A percentile compares a stretch with the other conserved stretches of the same genome.
Evolutionary conservation across 225 moss, liverwort and hornwort species (phyloP).

Genomic region (Straminergon stramineum): DNA sequence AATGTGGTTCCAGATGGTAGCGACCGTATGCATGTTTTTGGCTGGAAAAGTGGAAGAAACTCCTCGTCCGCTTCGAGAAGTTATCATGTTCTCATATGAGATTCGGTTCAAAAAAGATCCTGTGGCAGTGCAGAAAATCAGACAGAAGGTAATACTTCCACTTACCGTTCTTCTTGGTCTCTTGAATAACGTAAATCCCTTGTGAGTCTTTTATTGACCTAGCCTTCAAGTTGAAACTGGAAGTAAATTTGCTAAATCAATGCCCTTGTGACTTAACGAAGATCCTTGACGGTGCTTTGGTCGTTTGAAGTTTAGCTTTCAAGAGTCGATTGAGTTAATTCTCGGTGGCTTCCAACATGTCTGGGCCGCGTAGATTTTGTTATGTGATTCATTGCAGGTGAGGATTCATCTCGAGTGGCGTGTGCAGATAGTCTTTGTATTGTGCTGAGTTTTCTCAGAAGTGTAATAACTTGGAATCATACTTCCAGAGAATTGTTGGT

Average conservation of each 20-base stretch:
- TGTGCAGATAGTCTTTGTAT: not conserved
- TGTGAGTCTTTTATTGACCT: not conserved
- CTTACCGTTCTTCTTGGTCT: not conserved
- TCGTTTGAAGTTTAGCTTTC: not conserved
- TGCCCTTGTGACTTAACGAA: not conserved
- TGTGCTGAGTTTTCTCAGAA: not conserved
- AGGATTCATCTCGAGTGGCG: not conserved
- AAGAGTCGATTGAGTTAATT: not conserved
- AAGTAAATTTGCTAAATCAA: not conserved
- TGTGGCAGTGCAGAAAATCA: slow-evolving; percentile 56
- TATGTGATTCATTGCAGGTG: not conserved
- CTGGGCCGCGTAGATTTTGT: not conserved
- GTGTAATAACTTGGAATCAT: not conserved
- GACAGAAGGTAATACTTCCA: slow-evolving; percentile 47
- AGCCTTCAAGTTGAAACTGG: not conserved
- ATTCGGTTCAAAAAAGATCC: slow-evolving; percentile 86
- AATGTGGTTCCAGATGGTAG: slow-evolving; percentile 72
- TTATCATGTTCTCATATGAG: slow-evolving; percentile 73
- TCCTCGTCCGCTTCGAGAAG: slow-evolving; percentile 79
- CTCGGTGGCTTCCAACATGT: not conserved
- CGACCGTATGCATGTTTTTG: slow-evolving; percentile 94
- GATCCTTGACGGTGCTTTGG: not conserved
- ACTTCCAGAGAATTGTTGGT: not conserved
- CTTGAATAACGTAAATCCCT: not conserved
- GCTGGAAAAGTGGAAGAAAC: slow-evolving; percentile 99